Conservation (phyloP, 75 land plant species). For the Azolla pinnata region DNA sequence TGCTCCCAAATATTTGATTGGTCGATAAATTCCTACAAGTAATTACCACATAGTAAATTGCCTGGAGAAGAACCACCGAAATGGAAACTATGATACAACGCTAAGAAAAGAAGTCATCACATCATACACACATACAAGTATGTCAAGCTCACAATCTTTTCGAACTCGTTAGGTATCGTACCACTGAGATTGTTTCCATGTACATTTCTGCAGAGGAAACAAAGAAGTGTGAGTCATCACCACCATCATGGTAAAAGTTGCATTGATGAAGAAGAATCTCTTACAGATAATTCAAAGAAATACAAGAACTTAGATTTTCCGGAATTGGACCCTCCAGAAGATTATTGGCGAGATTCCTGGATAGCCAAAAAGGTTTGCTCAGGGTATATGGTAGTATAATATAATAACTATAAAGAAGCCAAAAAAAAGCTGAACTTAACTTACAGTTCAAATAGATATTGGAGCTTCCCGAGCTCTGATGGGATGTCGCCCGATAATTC, state of each 20-base stretch:
- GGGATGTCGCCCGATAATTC: conserved; percentile 66
- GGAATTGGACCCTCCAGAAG: conserved; percentile 51
- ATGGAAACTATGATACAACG: too few relatives aligned
- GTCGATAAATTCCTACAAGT: conserved; percentile 41
- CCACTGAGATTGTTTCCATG: conserved; percentile 47
- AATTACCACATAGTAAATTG: too few relatives aligned
- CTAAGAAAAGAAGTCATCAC: not conserved
- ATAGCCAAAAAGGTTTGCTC: not conserved
- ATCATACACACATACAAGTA: conserved; percentile 31
- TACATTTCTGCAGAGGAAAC: conserved; percentile 19
- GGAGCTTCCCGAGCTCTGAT: conserved; percentile 83
- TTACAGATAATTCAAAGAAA: conserved; percentile 41
- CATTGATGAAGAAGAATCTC: conserved; percentile 1
- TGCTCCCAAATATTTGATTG: conserved; percentile 31
- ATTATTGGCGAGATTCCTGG: conserved; percentile 45
- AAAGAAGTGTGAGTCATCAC: too few relatives aligned
- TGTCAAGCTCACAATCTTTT: conserved; percentile 40
- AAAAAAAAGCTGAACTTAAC: conserved; percentile 9
- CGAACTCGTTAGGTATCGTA: conserved; percentile 39
- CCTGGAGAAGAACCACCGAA: not conserved
- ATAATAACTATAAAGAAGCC: not conserved
- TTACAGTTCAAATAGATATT: conserved; percentile 59
- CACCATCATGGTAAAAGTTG: conserved; percentile 3
- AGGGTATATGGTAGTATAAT: not conserved
- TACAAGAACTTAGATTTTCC: conserved; percentile 41